Base-by-base conservation (phyloP, 345 rosid species). In the Gynandropsis gynandra region DNA sequence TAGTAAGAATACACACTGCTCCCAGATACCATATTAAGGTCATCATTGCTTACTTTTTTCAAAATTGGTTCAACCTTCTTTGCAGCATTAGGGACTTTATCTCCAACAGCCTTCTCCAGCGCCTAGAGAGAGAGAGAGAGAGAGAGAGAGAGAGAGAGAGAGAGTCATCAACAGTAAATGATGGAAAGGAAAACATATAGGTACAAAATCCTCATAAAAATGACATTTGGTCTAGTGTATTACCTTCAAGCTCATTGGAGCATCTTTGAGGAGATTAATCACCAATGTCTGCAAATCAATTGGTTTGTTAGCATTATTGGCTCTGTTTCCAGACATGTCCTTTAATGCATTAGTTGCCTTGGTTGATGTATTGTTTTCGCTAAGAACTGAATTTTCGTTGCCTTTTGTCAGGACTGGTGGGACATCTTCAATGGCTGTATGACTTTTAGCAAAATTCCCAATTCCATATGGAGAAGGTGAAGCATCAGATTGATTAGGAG, bases 201-300 rank as follows among this genome's bases (percentile, higher is more conserved):
- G 8, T n/a, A n/a, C n/a, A n/a, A n/a, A n/a, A n/a, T n/a, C n/a
- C n/a, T n/a, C 34, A 50, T 41, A 45, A 41, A 69, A 42, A 42
- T 13, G 19, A 32, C 16, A 49, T 35, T 62, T 33, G 50, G 37
- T 67, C 68, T 13, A 42, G 33, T 33, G 34, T 37, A 63, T 53
- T 70, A 79, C 98, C 93, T 92, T 79, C 63, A 85, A 68, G 78
- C 75, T 85, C 95, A 85, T 76, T 10, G 94, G 86, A 51, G 83
- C 78, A 70, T 83, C 84, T 39, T 53, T 81, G 34, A 92, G 83
- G 62, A 79, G 60, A 66, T 73, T 57, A 62, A 77, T 70, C 65
- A 85, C 44, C 71, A 71, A 47, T 59, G 76, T 72, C 75, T 73
- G 75, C 75, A 87, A 61, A 74, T 85, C 85, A 59, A 34, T 59